These are phyloP conservation scores for Coprinopsis sp. DNA, from an alignment of 768 basidiomycete genomes.

Conservation along the genomic window DNA sequence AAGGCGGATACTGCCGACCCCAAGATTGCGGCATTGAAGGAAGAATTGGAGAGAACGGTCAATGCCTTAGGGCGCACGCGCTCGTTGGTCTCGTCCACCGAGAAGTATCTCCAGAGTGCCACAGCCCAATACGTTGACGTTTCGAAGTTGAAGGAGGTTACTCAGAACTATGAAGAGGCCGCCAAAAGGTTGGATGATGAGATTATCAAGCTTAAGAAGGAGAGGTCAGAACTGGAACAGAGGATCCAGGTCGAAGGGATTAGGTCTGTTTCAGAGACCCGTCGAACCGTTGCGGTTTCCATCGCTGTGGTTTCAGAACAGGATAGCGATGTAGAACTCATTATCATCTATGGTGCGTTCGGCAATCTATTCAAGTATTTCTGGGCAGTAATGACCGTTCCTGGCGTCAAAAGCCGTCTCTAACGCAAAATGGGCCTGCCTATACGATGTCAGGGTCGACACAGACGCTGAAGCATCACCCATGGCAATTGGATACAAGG, in stretches of 20 bases:
- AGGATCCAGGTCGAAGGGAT: conserved; percentile 17
- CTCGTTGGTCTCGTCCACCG: conserved; percentile 23
- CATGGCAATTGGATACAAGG: conserved; percentile 36
- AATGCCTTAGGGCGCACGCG: conserved; percentile 26
- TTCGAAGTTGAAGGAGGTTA: conserved; percentile 20
- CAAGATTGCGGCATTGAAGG: conserved; percentile 8
- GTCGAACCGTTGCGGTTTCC: conserved; percentile 18
- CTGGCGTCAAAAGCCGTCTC: conserved; percentile 35
- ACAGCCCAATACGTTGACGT: conserved; percentile 26
- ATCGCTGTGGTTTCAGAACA: conserved; percentile 33
- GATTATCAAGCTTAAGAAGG: conserved; percentile 22
- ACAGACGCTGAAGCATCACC: conserved; percentile 33
- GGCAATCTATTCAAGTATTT: not conserved
- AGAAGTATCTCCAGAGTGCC: conserved; percentile 31
- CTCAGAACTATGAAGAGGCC: conserved; percentile 27
- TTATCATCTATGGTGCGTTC: conserved; percentile 34
- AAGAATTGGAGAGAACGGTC: not conserved
- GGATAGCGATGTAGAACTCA: conserved; percentile 33
- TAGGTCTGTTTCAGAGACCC: conserved; percentile 9
- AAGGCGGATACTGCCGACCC: conserved; percentile 16
- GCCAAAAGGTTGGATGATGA: conserved; percentile 29
- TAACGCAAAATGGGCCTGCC: conserved; percentile 33
- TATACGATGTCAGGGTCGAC: conserved; percentile 39
- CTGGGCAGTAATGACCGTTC: not conserved
- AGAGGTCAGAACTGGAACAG: conserved; percentile 20